Evolutionary conservation across 2,329 filamentous ascomycete species (phyloP).

Genomic region (Chaetomiaceae sp.): DNA sequence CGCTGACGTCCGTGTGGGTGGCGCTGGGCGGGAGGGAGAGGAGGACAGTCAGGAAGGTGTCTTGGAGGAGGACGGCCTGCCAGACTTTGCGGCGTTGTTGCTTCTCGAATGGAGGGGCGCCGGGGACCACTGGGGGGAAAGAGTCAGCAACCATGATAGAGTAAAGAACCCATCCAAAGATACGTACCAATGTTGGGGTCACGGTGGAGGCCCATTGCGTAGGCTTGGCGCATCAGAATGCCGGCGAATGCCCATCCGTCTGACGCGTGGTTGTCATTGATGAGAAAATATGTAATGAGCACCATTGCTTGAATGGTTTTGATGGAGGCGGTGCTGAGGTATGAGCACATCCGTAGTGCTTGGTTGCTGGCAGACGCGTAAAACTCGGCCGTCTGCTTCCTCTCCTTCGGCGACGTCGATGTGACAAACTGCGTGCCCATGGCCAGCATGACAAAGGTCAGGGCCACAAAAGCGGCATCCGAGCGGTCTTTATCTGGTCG

Average conservation of each 20-base stretch:
- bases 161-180: no score
- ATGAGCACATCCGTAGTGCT: slow-evolving; percentile 68
- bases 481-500: slow-evolving; percentile 52
- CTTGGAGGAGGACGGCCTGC: slow-evolving; percentile 76
- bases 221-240: slow-evolving; percentile 70
- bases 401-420: slow-evolving; percentile 51
- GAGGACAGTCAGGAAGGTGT: slow-evolving; percentile 75
- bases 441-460: slow-evolving; percentile 73
- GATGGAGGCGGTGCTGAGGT: slow-evolving; percentile 68
- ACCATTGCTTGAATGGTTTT: slow-evolving; percentile 76
- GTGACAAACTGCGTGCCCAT: slow-evolving; percentile 74
- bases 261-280: slow-evolving; percentile 80
- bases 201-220: slow-evolving; percentile 75
- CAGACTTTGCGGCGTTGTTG: slow-evolving; percentile 74
- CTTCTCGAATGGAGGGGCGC: slow-evolving; percentile 66
- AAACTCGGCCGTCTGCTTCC: slow-evolving; percentile 73
- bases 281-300: slow-evolving; percentile 75
- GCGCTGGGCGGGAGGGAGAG: slow-evolving; percentile 72
- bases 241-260: slow-evolving; percentile 81
- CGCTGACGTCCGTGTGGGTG: slow-evolving; percentile 73
- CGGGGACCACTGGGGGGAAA: slow-evolving; percentile 54
- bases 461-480: slow-evolving; percentile 65
- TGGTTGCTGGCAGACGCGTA: slow-evolving; percentile 78
- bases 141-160: no score
- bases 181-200: slow-evolving; percentile 65